Base-by-base conservation (phyloP, 768 basidiomycete species). In the Boletus fagicola region DNA sequence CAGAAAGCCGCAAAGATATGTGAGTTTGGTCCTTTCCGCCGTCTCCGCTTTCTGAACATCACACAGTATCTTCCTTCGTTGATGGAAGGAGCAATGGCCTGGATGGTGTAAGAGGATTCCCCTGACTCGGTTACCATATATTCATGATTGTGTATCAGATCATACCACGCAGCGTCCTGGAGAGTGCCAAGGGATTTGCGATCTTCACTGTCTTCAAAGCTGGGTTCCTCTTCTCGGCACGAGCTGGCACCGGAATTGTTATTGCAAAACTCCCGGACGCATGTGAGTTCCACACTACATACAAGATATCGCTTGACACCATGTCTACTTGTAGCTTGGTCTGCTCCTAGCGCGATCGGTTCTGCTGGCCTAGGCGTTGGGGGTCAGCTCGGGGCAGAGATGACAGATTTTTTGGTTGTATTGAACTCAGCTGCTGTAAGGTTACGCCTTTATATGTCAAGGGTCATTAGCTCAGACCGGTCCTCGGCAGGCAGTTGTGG, bases 281-380 rank as follows among this genome's bases (percentile, higher is more conserved):
- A 64, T 77, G 92, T 94, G 68, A 75, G 92, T 77, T 24, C 30
- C 56, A 42, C 54, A 24, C 45, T 49, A 20, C 24, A 44, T 40
- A 4, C 46, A 47, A 28, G 18, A 45, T 35, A 40, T 44, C 31
- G 15, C 48, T 30, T 48, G 53, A 57, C 28, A 35, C 33, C 11
- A 26, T 58, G 7, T 56, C 43, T 43, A 88, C 83, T 80, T 93
- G 87, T 54, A 94, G 90, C 83, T 38, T 99, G 95, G 95, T 92
- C 91, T 36, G 86, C 94, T 20, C 97, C 97, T 4, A 90, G 88
- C 68, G 97, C 96, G 3, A 96, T 99, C 45, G 95, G 94, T 26
- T 87, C 92, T 4, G 96, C 89, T 15, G 96, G 96, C 0, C 68
- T 95, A 5, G 96, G 96, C 0, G 76, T 95, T 5, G 97, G 96